Percentiles rank a stretch among this genome's conserved stretches.
Evolutionary conservation across 805 yeast species (phyloP).

Genomic region (Barnettozyma californica): DNA sequence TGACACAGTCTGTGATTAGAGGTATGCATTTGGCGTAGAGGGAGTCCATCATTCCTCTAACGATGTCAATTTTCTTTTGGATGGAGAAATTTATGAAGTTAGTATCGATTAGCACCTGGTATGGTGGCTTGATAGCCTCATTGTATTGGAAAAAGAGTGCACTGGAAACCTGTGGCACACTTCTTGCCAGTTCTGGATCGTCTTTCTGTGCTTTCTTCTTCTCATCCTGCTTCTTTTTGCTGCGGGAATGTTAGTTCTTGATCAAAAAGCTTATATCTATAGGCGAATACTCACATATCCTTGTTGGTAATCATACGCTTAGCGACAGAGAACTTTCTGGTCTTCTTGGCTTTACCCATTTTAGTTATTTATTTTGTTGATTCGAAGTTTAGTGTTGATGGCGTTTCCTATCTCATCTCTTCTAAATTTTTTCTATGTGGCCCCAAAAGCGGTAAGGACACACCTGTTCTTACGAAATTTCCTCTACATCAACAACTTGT

Average conservation of each 20-base stretch:
- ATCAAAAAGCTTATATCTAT: neutral
- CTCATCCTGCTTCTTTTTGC: slow-evolving; percentile 36
- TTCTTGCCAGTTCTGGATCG: slow-evolving; percentile 73
- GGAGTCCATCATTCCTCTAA: slow-evolving; percentile 96
- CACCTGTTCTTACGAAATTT: neutral
- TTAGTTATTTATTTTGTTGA: neutral
- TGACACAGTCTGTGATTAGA: slow-evolving; percentile 91
- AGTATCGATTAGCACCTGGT: slow-evolving; percentile 92
- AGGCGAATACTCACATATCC: slow-evolving; percentile 41
- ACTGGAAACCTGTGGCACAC: slow-evolving; percentile 90
- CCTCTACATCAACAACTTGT: neutral
- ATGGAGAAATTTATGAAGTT: slow-evolving; percentile 95
- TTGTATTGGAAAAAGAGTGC: slow-evolving; percentile 94
- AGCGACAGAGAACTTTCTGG: slow-evolving; percentile 92
- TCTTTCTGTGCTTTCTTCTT: slow-evolving; percentile 37
- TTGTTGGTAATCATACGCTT: slow-evolving; percentile 75
- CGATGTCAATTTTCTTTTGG: slow-evolving; percentile 90
- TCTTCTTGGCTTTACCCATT: slow-evolving; percentile 97
- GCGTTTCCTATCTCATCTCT: neutral
- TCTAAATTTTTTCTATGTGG: no score
- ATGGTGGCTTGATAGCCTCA: slow-evolving; percentile 95
- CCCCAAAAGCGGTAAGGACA: neutral
- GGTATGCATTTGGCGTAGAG: slow-evolving; percentile 94
- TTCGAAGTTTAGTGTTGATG: neutral
- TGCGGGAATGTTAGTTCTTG: slow-evolving; percentile 10